Evolutionary conservation across 306 rosid genomes (phyloP), one percentile per base, ranked within the genome.

Genomic region (Chamaecrista fasciculata): DNA sequence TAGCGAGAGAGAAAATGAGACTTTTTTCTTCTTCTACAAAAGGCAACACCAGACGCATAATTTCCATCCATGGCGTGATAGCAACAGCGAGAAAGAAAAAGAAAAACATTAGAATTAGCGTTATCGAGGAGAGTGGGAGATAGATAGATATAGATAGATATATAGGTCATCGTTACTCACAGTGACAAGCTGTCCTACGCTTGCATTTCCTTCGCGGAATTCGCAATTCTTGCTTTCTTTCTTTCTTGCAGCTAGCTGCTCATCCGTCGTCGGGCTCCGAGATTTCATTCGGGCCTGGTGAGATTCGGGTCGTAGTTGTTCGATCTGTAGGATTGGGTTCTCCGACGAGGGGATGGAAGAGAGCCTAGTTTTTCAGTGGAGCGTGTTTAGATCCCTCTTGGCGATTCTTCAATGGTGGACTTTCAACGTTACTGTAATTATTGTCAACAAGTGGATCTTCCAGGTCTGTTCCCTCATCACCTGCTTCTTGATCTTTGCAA

Each of bases 391-490:
- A 93, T 93, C 98, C 81, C 88, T 93, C 26, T 62, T 93, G 11
- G 91, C 94, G 12, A 90, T 93, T 72, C 79, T 93, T 76, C 98
- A 93, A 67, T 93, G 98, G 98, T 93, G 98, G 98, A 69, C 74
- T 39, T 93, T 93, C 87, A 93, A 93, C 64, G 98, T 93, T 81
- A 82, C 96, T 33, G 96, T 93, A 1, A 90, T 93, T 68, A 90
- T 93, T 77, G 86, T 93, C 75, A 93, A 93, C 91, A 93, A 93
- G 79, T 93, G 98, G 98, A 93, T 93, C 96, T 93, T 93, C 67
- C 98, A 90, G 98, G 98, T 93, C 59, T 61, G 11, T 62, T 5
- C 14, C 16, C 15, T 20, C 26, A 20, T 18, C 18, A 39, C 15
- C 69, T 42, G 53, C 8, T 42, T 63, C 11, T 23, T 15, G 23